Evolutionary conservation across 2,329 filamentous ascomycete genomes (phyloP), one percentile per base, ranked within the genome.

Genomic region (Nigrospora oryzae): DNA sequence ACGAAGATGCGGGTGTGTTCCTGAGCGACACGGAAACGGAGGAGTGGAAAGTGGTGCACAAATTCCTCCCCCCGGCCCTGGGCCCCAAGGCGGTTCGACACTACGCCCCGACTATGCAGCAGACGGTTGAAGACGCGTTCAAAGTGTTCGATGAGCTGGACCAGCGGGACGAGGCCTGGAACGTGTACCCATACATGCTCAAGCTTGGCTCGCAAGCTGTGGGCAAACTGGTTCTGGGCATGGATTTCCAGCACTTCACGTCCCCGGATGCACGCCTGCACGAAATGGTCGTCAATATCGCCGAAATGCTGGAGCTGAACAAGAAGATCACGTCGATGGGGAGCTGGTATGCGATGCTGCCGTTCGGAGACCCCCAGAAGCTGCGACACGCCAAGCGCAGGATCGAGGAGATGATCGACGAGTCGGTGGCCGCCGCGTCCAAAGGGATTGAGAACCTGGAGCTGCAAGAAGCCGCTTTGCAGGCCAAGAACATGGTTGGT

Each of bases 21-120:
- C 47, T 71, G 4, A 64, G 68, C 49, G 74, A 79, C 51, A 78
- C 74, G 0, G 65, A 75, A 15, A 71, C 68, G 0, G 63, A 69
- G 13, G 65, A 70, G 44, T 79, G 72, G 71, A 56, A 58, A 19
- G 52, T 69, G 0, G 70, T 73, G 0, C 80, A 83, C 64, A 83
- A 83, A 55, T 83, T 81, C 57, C 51, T 83, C 1, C 76, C 79
- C 0, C 77, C 79, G 0, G 73, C 75, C 0, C 62, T 83, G 12
- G 70, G 71, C 0, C 77, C 78, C 30, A 80, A 78, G 53, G 79
- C 79, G 0, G 76, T 83, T 5, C 65, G 73, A 1, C 79, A 82
- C 51, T 82, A 83, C 48, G 69, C 75, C 0, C 76, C 78, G 0
- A 70, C 67, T 0, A 82, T 83, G 75, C 75, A 81, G 49, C 57